Percentiles rank a stretch among this genome's conserved stretches.
Conservation (phyloP, 495 filamentous ascomycete species). For the Pyrenula aspistea region DNA sequence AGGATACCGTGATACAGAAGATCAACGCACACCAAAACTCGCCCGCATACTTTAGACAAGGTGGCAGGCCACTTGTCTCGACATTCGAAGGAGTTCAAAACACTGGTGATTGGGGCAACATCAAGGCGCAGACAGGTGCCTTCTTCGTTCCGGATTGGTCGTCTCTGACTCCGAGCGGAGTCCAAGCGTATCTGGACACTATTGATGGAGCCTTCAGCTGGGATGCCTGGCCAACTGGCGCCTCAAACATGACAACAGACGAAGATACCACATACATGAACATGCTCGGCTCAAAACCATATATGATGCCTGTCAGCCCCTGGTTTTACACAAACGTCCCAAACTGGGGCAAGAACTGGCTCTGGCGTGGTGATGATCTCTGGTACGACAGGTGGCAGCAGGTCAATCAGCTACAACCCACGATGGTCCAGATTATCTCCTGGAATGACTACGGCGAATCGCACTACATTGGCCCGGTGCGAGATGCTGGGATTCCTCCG, state of each 20-base stretch:
- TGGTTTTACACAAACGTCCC: conserved; percentile 68
- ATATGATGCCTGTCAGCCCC: conserved; percentile 71
- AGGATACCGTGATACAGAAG: conserved; percentile 38
- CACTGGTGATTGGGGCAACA: conserved; percentile 42
- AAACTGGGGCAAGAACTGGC: conserved; percentile 61
- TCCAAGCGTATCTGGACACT: conserved; percentile 26
- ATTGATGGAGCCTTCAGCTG: conserved; percentile 58
- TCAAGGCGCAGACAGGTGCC: conserved; percentile 34
- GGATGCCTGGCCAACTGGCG: conserved; percentile 62
- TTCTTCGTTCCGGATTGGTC: conserved; percentile 57
- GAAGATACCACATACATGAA: conserved; percentile 43
- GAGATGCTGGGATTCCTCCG: conserved; percentile 31
- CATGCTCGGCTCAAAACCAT: conserved; percentile 42
- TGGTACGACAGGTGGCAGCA: conserved; percentile 70
- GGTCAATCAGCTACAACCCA: conserved; percentile 47
- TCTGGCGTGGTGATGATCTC: conserved; percentile 55
- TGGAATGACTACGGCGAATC: conserved; percentile 76
- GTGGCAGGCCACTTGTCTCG: conserved; percentile 50
- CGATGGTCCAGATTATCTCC: conserved; percentile 44
- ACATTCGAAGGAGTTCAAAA: conserved; percentile 57
- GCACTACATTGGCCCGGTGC: conserved; percentile 57
- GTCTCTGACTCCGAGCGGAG: conserved; percentile 39
- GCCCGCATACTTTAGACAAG: conserved; percentile 40
- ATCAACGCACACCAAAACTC: conserved; percentile 43
- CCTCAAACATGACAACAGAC: conserved; percentile 35